Percentiles rank a stretch among this genome's conserved stretches.
These are phyloP conservation scores for Lactarius quietus DNA, from an alignment of 768 basidiomycete genomes.

Conservation along the genomic window DNA sequence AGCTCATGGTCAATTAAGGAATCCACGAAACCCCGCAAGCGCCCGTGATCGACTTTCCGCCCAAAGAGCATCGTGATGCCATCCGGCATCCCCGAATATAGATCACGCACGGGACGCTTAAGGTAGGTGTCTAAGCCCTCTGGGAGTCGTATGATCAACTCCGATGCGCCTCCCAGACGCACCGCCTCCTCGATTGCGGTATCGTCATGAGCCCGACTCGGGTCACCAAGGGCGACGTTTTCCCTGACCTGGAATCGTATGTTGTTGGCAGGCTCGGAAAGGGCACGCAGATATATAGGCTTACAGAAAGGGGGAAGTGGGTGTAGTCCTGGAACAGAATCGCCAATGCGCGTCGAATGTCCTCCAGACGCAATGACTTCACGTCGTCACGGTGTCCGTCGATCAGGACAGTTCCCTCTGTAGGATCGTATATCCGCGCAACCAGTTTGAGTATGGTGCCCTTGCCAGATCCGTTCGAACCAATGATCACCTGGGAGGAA, in stretches of 20 bases:
- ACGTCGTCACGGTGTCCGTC: conserved; percentile 65
- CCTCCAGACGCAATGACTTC: conserved; percentile 52
- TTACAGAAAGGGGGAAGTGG: conserved; percentile 69
- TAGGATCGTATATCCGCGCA: conserved; percentile 64
- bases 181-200: conserved; percentile 63
- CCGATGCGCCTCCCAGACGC: conserved; percentile 62
- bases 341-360: conserved; percentile 62
- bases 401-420: conserved; percentile 65
- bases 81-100: conserved; percentile 62
- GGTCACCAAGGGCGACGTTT: conserved; percentile 74
- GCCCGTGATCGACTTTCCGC: conserved; percentile 38
- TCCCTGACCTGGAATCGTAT: conserved; percentile 56
- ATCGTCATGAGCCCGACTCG: conserved; percentile 48
- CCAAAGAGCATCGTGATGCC: conserved; percentile 65
- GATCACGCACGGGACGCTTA: conserved; percentile 62
- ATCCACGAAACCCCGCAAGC: conserved; percentile 3
- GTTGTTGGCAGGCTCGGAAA: background rate
- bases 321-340: conserved; percentile 86
- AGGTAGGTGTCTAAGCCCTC: conserved; percentile 71
- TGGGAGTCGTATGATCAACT: conserved; percentile 59
- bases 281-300: conserved; percentile 31
- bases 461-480: conserved; percentile 75
- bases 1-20: conserved; percentile 30
- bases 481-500: conserved; percentile 62
- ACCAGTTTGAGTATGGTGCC: conserved; percentile 77